Evolutionary conservation across 176 grass and related monocot genomes (phyloP), one percentile per base, ranked within the genome.

Genomic region (Stipa capillata): DNA sequence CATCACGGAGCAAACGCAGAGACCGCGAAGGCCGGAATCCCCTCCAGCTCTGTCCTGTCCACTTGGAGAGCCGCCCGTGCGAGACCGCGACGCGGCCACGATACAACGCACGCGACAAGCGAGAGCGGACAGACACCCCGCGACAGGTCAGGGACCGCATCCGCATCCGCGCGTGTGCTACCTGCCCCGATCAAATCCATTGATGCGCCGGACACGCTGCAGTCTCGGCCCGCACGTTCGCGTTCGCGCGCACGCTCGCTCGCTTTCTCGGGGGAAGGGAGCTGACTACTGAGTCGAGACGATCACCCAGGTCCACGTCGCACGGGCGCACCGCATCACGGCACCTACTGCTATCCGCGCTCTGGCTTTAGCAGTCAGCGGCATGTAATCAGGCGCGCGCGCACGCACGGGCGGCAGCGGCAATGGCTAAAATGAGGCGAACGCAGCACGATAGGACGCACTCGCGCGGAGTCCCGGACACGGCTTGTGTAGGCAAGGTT

Each of bases 51-150:
- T 7, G 20, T 72, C 47, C 29, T 7, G 20, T 72, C 73, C 85
- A 55, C 73, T 39, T 78, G 80, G 80, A 83, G 85, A 62, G 12
- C 65, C 50, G 50, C 33, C 14, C 61, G 13, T 4, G 14, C 32
- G 20, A 25, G 53, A 12, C 25, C 18, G 29, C 62, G 16, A 44
- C 40, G 40, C 65, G 2, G 21, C 9, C 21, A 12, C 52, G n/a
- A 9, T 3, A 24, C 21, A 20, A 21, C 44, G 54, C 34, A 11
- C 27, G 3, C 69, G 79, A 76, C 78, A 69, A 68, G 31, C 29
- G 39, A 21, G 60, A 50, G 18, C 24, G 62, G 29, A 83, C 86
- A 79, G 57, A 48, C 79, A 36, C 25, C 45, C 37, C 55, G 15
- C 6, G 65, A 78, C 65, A 61, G 27, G 7, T 8, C 55, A 37